These are phyloP conservation scores for Thermochaetoides dissita DNA, from an alignment of 2,329 filamentous ascomycete genomes.

Conservation along the genomic window DNA sequence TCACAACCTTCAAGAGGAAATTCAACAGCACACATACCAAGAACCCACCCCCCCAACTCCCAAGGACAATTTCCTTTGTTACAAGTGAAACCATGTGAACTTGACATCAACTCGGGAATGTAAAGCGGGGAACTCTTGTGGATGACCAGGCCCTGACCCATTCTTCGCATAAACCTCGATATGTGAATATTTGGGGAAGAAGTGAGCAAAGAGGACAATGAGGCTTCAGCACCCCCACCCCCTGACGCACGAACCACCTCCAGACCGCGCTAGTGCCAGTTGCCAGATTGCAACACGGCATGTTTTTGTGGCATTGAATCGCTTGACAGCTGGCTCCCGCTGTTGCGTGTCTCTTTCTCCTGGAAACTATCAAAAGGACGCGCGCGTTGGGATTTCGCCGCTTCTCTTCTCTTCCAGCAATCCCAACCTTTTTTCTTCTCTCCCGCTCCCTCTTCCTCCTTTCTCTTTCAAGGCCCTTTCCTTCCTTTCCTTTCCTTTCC, in stretches of 20 bases:
- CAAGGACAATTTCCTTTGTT: too few species aligned
- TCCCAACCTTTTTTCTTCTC: conserved; percentile 2
- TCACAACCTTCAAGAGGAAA: too few species aligned
- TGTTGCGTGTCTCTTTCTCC: neutral
- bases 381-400: conserved; percentile 3
- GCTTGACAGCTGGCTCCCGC: too few species aligned
- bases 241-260: conserved; percentile 1
- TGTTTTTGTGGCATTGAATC: conserved; percentile 8
- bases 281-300: conserved; percentile 18
- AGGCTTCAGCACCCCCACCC: neutral
- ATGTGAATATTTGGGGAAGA: conserved; percentile 12
- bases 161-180: conserved; percentile 1
- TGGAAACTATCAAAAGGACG: conserved; percentile 3
- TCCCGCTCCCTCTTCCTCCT: conserved; percentile 6
- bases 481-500: neutral
- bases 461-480: neutral
- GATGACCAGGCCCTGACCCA: neutral
- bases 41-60: too few species aligned
- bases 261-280: conserved; percentile 6
- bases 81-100: too few species aligned
- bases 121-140: too few species aligned
- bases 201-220: neutral
- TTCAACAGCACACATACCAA: too few species aligned
- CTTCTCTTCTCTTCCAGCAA: conserved; percentile 1
- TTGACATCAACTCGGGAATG: too few species aligned